phyloP scores from a whole-genome alignment of 257 asterid genomes.

The Anisodus acutangulus region DNA sequence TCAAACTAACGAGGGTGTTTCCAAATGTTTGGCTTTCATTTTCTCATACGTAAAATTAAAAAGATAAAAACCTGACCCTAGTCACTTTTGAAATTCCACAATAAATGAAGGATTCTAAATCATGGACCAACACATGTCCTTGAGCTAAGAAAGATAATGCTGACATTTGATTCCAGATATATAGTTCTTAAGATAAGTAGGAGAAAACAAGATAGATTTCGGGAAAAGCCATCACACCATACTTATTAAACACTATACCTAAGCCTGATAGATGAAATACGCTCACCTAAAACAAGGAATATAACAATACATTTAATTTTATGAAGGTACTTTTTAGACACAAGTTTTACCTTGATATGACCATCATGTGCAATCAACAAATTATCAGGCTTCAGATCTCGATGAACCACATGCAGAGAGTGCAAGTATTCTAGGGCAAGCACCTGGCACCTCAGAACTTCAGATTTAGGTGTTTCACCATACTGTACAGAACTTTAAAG shows the following conservation, averaged over 20 bases:
- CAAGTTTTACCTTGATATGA: constrained; percentile 79
- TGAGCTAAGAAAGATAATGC: constrained; percentile 1
- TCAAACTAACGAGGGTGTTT: constrained; percentile 6
- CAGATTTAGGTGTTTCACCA: constrained; percentile 33
- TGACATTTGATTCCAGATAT: constrained; percentile 11
- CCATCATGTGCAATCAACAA: constrained; percentile 99
- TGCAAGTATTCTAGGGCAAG: constrained; percentile 99
- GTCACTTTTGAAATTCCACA: constrained; percentile 17
- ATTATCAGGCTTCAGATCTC: constrained; percentile 99
- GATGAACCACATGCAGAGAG: constrained; percentile 93
- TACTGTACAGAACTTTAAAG: constrained; percentile 25
- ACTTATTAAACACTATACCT: not conserved
- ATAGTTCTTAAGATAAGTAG: not conserved
- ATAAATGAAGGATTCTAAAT: constrained; percentile 16
- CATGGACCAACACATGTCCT: constrained; percentile 5
- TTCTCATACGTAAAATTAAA: not conserved
- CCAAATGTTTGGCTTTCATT: not conserved
- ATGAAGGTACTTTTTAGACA: not conserved
- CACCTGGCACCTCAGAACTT: constrained; percentile 57
- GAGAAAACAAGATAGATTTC: not conserved
- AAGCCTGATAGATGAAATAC: not conserved
- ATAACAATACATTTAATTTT: not conserved
- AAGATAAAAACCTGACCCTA: not conserved
- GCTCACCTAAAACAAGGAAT: not conserved
- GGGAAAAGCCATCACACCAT: not conserved